Evolutionary conservation across 768 basidiomycete species (phyloP).

Genomic region (Pulveroboletus ravenelii): DNA sequence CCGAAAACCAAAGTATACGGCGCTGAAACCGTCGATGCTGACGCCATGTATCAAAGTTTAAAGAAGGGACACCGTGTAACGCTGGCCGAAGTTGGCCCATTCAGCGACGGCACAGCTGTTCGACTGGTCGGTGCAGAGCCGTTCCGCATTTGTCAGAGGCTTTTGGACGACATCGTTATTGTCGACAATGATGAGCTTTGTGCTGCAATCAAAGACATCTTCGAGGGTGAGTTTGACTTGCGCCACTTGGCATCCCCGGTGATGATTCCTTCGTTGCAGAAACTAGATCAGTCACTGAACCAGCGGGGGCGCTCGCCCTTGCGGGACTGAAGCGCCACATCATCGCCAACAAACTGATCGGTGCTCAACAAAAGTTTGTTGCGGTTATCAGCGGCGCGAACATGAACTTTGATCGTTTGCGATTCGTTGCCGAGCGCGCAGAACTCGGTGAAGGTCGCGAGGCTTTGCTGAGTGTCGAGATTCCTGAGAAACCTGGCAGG

Average conservation of each 20-base stretch:
- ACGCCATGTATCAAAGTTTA: constrained; percentile 87
- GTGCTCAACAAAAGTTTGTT: constrained; percentile 83
- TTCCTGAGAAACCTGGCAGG: constrained; percentile 93
- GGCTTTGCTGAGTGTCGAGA: constrained; percentile 88
- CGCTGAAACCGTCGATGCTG: constrained; percentile 92
- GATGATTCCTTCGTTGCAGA: constrained; percentile 37
- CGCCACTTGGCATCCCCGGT: neutral
- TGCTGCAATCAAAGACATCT: constrained; percentile 98
- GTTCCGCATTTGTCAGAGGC: constrained; percentile 84
- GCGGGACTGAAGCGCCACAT: constrained; percentile 92
- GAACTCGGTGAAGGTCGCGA: constrained; percentile 95
- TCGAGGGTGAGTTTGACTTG: constrained; percentile 64
- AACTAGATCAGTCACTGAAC: constrained; percentile 94
- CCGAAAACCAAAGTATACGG: constrained; percentile 80
- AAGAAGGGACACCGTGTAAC: constrained; percentile 77
- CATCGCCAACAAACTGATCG: constrained; percentile 70
- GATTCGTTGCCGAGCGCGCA: constrained; percentile 98
- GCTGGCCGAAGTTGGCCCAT: constrained; percentile 87
- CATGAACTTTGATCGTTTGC: constrained; percentile 96
- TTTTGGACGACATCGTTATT: constrained; percentile 77
- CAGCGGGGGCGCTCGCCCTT: constrained; percentile 88
- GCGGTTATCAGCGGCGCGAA: constrained; percentile 94
- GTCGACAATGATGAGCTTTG: constrained; percentile 96
- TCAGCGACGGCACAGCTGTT: constrained; percentile 97
- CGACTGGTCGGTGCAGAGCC: constrained; percentile 93